Percentiles rank a stretch among this genome's conserved stretches.
Conservation (phyloP, 1,139 yeast genomes). For the Arxiozyma slooffiae region DNA sequence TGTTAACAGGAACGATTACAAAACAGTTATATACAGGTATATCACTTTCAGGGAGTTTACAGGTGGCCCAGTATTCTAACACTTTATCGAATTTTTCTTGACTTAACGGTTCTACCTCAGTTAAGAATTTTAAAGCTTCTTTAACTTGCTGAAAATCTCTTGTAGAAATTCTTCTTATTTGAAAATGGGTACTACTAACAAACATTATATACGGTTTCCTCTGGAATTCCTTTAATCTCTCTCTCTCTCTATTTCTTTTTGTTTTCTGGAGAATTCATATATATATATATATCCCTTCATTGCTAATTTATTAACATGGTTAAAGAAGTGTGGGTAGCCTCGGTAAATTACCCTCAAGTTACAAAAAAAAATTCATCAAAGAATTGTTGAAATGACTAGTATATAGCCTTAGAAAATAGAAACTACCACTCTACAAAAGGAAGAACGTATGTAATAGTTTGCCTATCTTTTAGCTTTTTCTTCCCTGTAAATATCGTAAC, state of each 20-base stretch:
- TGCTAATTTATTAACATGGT: not conserved
- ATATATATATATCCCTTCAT: not conserved
- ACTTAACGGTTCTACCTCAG: slow-evolving; percentile 55
- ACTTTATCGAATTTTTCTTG: slow-evolving; percentile 36
- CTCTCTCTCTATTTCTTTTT: no score
- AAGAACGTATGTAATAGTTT: no score
- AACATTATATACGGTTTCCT: not conserved
- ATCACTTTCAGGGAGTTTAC: slow-evolving; percentile 12
- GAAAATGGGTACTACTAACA: slow-evolving; percentile 29
- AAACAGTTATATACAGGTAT: slow-evolving; percentile 45
- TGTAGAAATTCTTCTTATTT: slow-evolving; percentile 39
- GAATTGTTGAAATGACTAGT: no score
- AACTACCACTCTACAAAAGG: no score
- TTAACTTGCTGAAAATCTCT: slow-evolving; percentile 44
- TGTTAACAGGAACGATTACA: slow-evolving; percentile 42
- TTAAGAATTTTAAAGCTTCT: slow-evolving; percentile 44
- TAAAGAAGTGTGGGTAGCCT: not conserved
- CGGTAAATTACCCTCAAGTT: not conserved
- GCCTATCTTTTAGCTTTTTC: not conserved
- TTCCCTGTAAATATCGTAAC: not conserved
- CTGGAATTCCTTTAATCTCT: no score
- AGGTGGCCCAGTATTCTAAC: slow-evolving; percentile 41
- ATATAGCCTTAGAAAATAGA: not conserved
- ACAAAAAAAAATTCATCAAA: no score
- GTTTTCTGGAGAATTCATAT: not conserved